phyloP scores from a whole-genome alignment of 352 stramenopile genomes.

The Paralagenidium karlingii region DNA sequence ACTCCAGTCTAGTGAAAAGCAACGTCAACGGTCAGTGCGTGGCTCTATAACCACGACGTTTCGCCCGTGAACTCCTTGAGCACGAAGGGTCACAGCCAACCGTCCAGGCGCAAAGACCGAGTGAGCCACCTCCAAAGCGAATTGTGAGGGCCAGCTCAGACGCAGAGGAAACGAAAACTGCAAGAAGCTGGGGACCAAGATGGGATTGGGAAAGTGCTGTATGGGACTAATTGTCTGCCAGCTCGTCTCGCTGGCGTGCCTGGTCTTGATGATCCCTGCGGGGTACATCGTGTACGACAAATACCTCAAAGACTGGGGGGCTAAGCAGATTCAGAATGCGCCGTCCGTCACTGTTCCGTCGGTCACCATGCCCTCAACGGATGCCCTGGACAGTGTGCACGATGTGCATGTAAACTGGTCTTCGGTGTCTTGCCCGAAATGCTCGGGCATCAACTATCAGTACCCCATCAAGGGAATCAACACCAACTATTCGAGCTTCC shows the following conservation, averaged over 20 bases:
- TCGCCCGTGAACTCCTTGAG: no score
- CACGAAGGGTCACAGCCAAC: no score
- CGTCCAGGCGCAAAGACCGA: no score
- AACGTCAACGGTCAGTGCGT: no score
- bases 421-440: constrained; percentile 22
- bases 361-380: constrained; percentile 1
- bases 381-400: constrained; percentile 4
- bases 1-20: no score
- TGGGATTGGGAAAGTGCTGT: constrained; percentile 5
- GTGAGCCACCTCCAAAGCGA: no score
- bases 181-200: constrained; percentile 6
- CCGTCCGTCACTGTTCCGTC: constrained; percentile 3
- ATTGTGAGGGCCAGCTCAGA: no score
- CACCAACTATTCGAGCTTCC: constrained; percentile 18
- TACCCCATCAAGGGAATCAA: constrained; percentile 22
- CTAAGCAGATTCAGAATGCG: constrained; percentile 10
- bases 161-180: no score
- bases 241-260: constrained; percentile 9
- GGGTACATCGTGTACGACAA: constrained; percentile 27
- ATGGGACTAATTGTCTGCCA: constrained; percentile 13
- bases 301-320: constrained; percentile 30
- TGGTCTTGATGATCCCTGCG: constrained; percentile 18
- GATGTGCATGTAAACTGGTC: no score
- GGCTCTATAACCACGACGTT: no score
- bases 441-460: constrained; percentile 25